phyloP scores from a whole-genome alignment of 2,329 filamentous ascomycete genomes.

The Colletotrichum sp. region DNA sequence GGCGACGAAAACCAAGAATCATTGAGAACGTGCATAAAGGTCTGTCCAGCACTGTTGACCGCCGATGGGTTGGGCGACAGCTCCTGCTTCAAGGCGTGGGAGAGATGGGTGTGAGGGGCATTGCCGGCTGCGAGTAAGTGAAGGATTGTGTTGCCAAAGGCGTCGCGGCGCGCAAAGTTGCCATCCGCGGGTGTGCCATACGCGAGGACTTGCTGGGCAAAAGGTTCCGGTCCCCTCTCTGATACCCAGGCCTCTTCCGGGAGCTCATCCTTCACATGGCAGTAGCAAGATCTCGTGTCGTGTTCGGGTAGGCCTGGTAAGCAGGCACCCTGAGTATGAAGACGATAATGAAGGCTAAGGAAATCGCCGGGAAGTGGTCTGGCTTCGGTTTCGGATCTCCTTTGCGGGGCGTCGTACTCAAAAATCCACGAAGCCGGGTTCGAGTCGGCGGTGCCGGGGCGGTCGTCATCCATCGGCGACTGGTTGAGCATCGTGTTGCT shows the following conservation, averaged over 20 bases:
- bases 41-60: conserved; percentile 51
- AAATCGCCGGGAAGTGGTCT: conserved; percentile 55
- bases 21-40: conserved; percentile 51
- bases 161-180: conserved; percentile 31
- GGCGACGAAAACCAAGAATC: conserved; percentile 34
- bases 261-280: conserved; percentile 29
- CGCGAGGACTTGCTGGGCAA: conserved; percentile 11
- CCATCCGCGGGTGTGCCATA: conserved; percentile 19
- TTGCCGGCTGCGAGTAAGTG: conserved; percentile 50
- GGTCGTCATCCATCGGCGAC: conserved; percentile 29
- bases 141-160: conserved; percentile 53
- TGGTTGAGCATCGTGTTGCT: conserved; percentile 24
- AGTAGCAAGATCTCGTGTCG: conserved; percentile 31
- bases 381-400: conserved; percentile 18
- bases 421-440: conserved; percentile 30
- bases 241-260: conserved; percentile 33
- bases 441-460: conserved; percentile 12
- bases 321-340: conserved; percentile 24
- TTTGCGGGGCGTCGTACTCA: conserved; percentile 30
- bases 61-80: conserved; percentile 12
- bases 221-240: conserved; percentile 25
- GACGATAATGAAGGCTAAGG: conserved; percentile 36
- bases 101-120: conserved; percentile 32
- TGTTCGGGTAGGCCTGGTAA: conserved; percentile 27
- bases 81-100: conserved; percentile 26